These are phyloP conservation scores for Suillus plorans DNA, from an alignment of 768 basidiomycete genomes.

Conservation along the genomic window DNA sequence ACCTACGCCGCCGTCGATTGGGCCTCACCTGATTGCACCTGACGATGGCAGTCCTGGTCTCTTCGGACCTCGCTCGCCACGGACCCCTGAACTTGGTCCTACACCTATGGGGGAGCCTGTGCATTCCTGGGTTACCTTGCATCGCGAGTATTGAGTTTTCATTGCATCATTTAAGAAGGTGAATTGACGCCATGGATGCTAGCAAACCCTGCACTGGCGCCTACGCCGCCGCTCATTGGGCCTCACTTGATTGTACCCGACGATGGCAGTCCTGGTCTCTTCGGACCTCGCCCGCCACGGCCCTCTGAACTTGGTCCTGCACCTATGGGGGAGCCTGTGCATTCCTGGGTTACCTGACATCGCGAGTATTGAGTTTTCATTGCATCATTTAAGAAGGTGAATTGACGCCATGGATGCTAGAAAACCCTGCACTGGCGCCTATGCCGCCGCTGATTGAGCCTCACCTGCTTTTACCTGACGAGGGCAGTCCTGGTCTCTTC, in stretches of 20 bases:
- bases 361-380: too few relatives aligned
- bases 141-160: constrained; percentile 46
- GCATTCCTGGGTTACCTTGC: constrained; percentile 65
- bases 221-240: constrained; percentile 59
- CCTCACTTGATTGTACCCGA: constrained; percentile 19
- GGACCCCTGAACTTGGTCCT: constrained; percentile 30
- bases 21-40: constrained; percentile 47
- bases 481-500: constrained; percentile 66
- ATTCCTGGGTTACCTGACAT: constrained; percentile 38
- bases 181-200: constrained; percentile 8
- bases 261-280: constrained; percentile 62
- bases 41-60: constrained; percentile 60
- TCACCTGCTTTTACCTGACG: constrained; percentile 17
- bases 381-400: too few relatives aligned
- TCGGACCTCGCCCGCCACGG: constrained; percentile 73
- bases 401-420: too few relatives aligned
- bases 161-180: constrained; percentile 2
- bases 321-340: constrained; percentile 37
- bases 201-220: constrained; percentile 60
- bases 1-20: too few relatives aligned
- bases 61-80: constrained; percentile 77
- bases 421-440: too few relatives aligned
- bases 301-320: constrained; percentile 34
- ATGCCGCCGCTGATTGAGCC: too few relatives aligned
- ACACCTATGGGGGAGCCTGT: constrained; percentile 43